These are phyloP conservation scores for Suaeda aralocaspica DNA, from an alignment of 148 eudicot species.

Conservation along the genomic window DNA sequence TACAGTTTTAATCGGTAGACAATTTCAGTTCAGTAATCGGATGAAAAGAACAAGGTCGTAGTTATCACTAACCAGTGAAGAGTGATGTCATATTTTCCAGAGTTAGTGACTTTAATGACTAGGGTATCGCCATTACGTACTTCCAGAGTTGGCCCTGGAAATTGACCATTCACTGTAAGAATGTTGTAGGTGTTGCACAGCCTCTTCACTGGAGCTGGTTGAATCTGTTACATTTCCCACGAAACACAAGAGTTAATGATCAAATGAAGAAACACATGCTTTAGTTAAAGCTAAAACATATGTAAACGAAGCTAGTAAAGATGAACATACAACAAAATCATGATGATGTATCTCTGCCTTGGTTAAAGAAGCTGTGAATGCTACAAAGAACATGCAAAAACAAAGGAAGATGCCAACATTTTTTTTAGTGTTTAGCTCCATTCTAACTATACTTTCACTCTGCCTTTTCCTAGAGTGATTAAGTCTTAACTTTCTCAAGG, in stretches of 20 bases:
- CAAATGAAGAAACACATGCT: not conserved
- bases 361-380: constrained; percentile 24
- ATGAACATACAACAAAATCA: not conserved
- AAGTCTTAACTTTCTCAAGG: not conserved
- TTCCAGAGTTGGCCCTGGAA: constrained; percentile 76
- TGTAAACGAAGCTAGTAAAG: not conserved
- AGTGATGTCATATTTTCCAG: constrained; percentile 61
- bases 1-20: too few relatives aligned
- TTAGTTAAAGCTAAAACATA: not conserved
- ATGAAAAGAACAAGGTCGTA: not conserved
- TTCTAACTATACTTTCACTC: constrained; percentile 18
- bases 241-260: not conserved
- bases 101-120: constrained; percentile 54
- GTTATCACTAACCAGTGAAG: constrained; percentile 58
- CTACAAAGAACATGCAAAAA: constrained; percentile 25
- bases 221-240: constrained; percentile 40
- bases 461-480: constrained; percentile 7
- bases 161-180: constrained; percentile 81
- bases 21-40: too few relatives aligned
- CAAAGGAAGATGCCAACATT: constrained; percentile 25
- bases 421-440: constrained; percentile 30
- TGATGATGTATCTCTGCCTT: constrained; percentile 15
- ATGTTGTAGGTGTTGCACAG: constrained; percentile 62
- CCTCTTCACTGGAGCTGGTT: constrained; percentile 58
- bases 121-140: constrained; percentile 70